Evolutionary conservation across 2,329 filamentous ascomycete species (phyloP).

Genomic region (Aureobasidium sp.): DNA sequence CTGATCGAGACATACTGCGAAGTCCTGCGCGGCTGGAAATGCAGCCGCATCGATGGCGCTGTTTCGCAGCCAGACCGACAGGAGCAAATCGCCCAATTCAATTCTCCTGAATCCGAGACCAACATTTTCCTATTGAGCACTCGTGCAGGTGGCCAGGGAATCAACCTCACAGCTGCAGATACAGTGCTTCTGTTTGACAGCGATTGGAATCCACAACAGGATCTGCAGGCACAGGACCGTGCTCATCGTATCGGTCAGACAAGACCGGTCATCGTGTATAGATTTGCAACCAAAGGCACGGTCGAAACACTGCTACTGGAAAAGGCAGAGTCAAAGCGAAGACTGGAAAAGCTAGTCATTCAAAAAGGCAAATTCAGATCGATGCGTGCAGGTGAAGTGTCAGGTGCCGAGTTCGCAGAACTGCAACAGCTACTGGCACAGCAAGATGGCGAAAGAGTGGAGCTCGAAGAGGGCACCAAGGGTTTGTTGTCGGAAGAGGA

Average conservation of each 20-base stretch:
- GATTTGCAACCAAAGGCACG: constrained; percentile 85
- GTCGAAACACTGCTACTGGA: constrained; percentile 83
- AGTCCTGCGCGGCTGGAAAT: constrained; percentile 69
- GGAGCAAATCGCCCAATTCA: constrained; percentile 44
- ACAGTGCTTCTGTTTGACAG: constrained; percentile 88
- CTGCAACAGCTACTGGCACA: constrained; percentile 39
- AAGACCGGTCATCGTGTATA: constrained; percentile 84
- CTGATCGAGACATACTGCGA: constrained; percentile 80
- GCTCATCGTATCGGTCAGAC: constrained; percentile 93
- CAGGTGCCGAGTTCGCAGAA: constrained; percentile 45
- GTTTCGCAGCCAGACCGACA: constrained; percentile 61
- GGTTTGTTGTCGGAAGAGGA: constrained; percentile 70
- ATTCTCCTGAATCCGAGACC: constrained; percentile 31
- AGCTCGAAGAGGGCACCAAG: constrained; percentile 45
- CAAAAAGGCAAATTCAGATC: constrained; percentile 76
- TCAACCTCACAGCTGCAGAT: constrained; percentile 86
- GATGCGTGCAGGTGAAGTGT: constrained; percentile 37
- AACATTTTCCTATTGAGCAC: constrained; percentile 85
- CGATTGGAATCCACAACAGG: constrained; percentile 94
- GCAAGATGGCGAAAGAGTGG: constrained; percentile 61
- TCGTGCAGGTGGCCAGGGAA: constrained; percentile 86
- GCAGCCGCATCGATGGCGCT: constrained; percentile 85
- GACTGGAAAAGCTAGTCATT: constrained; percentile 90
- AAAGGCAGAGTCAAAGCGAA: constrained; percentile 83
- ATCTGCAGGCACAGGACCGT: constrained; percentile 92